These are phyloP conservation scores for Linnemannia elongata DNA, from an alignment of 192 early-diverging fungal species.

Conservation along the genomic window DNA sequence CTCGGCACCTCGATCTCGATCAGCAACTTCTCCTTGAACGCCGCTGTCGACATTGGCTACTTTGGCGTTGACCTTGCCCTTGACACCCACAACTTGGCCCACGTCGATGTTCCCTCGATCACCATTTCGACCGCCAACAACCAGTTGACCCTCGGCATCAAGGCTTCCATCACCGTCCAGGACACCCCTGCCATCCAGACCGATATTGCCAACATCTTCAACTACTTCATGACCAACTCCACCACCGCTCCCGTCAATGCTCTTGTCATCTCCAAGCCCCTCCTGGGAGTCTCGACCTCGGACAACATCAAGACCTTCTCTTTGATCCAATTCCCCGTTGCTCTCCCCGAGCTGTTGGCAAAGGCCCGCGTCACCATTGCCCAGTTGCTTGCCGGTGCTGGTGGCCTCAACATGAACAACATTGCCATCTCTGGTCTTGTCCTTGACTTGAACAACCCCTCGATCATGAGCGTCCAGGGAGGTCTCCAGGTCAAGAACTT, in stretches of 20 bases:
- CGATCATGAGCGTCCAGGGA: constrained; percentile 38
- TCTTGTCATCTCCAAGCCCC: constrained; percentile 41
- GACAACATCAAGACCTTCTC: constrained; percentile 52
- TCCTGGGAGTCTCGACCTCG: constrained; percentile 37
- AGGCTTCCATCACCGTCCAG: constrained; percentile 44
- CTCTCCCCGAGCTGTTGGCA: constrained; percentile 20
- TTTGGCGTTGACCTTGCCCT: constrained; percentile 54
- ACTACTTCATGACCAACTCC: constrained; percentile 47
- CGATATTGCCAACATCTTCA: constrained; percentile 46
- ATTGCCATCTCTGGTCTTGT: constrained; percentile 38
- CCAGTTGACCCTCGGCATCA: constrained; percentile 38
- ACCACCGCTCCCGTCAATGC: constrained; percentile 39
- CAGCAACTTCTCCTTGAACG: constrained; percentile 47
- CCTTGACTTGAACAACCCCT: constrained; percentile 53
- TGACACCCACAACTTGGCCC: constrained; percentile 38
- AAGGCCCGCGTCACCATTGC: constrained; percentile 23
- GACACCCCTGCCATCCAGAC: constrained; percentile 42
- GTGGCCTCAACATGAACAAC: constrained; percentile 42
- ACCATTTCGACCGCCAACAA: constrained; percentile 48
- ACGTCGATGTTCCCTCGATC: constrained; percentile 51
- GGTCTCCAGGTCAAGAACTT: constrained; percentile 42
- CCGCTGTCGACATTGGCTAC: constrained; percentile 56
- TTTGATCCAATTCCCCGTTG: constrained; percentile 32
- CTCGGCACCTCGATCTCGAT: constrained; percentile 43
- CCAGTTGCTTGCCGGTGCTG: constrained; percentile 38